These are phyloP conservation scores for Dipodascopsis tothii DNA, from an alignment of 805 yeast genomes.

Conservation along the genomic window DNA sequence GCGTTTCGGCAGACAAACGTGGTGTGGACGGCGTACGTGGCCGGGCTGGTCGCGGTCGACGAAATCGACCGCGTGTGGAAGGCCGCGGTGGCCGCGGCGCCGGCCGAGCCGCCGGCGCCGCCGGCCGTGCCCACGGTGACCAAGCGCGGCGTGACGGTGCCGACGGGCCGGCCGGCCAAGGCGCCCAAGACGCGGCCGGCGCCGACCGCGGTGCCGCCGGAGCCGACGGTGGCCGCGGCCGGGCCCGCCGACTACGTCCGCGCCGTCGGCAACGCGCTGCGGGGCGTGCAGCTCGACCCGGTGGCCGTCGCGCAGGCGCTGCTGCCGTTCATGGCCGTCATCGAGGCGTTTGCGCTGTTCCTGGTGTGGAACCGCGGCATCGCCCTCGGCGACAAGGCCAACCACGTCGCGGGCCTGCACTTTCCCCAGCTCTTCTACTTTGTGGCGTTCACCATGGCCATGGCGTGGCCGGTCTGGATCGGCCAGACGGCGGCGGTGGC, in stretches of 20 bases:
- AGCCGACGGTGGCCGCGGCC: conserved; percentile 9
- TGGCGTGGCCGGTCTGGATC: conserved; percentile 35
- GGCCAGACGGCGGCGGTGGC: neutral
- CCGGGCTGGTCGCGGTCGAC: neutral
- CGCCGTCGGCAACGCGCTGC: neutral
- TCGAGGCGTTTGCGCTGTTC: conserved; percentile 49
- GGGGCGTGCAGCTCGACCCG: neutral
- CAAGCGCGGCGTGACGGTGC: neutral
- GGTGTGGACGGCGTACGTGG: conserved; percentile 51
- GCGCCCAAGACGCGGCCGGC: neutral
- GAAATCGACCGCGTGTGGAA: neutral
- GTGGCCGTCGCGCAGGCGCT: neutral
- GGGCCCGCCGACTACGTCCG: neutral
- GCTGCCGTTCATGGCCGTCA: conserved; percentile 33
- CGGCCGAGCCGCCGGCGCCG: neutral
- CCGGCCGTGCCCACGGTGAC: conserved; percentile 1
- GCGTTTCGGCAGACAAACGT: conserved; percentile 83
- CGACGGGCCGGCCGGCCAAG: neutral
- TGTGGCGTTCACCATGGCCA: conserved; percentile 49
- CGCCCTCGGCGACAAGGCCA: conserved; percentile 77
- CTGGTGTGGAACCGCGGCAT: conserved; percentile 68
- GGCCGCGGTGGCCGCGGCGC: neutral
- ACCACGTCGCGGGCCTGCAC: conserved; percentile 68
- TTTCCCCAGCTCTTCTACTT: conserved; percentile 78
- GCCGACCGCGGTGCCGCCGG: neutral